Evolutionary conservation across 148 eudicot species (phyloP).

Genomic region (Rhododendron ferrugineum): DNA sequence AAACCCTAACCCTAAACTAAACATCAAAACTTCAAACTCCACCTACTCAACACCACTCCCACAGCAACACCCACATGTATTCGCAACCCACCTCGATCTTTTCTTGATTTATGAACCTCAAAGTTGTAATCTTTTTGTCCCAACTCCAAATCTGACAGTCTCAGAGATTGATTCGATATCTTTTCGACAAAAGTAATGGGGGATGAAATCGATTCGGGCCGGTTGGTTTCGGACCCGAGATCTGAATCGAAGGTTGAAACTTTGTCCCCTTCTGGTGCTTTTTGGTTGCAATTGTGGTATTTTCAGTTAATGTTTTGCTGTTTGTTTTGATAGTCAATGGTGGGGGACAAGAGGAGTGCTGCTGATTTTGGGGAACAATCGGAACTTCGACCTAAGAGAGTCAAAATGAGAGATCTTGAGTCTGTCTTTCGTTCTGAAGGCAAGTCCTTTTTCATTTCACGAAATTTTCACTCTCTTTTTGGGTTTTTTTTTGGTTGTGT

Average conservation of each 20-base stretch:
- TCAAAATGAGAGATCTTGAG: conserved; percentile 54
- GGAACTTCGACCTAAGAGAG: conserved; percentile 36
- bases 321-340: conserved; percentile 26
- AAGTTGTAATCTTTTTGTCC: conserved; percentile 6
- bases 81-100: background rate
- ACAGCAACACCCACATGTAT: background rate
- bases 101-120: background rate
- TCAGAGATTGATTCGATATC: background rate
- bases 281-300: background rate
- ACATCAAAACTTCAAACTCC: background rate
- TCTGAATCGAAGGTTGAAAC: conserved; percentile 40
- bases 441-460: conserved; percentile 2
- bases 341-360: conserved; percentile 42
- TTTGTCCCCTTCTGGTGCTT: conserved; percentile 8
- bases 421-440: conserved; percentile 56
- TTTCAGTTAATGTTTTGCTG: background rate
- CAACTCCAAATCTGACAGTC: background rate
- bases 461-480: background rate
- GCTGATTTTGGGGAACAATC: conserved; percentile 39
- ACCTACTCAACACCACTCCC: background rate
- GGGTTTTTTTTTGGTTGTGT: background rate
- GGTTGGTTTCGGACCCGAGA: conserved; percentile 8
- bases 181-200: conserved; percentile 10
- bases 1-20: conserved; percentile 10
- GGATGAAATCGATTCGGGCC: conserved; percentile 17